phyloP scores from a whole-genome alignment of 78 protist genomes.

The Guillardia theta region DNA sequence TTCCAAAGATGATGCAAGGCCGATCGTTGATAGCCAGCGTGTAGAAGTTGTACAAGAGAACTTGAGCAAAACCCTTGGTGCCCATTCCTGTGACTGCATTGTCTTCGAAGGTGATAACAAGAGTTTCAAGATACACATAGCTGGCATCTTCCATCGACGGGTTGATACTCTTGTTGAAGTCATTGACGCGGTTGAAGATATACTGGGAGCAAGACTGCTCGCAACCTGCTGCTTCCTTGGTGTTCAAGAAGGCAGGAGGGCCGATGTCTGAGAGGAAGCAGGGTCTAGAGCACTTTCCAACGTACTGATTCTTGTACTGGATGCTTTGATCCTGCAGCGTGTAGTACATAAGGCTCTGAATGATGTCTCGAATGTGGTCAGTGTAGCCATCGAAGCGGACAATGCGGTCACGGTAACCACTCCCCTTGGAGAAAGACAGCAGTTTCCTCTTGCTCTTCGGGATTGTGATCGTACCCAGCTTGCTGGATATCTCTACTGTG shows the following conservation, averaged over 20 bases:
- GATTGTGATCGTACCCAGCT: background rate
- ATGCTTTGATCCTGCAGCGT: background rate
- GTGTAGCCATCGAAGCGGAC: background rate
- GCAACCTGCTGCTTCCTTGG: background rate
- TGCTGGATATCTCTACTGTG: background rate
- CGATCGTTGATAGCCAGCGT: background rate
- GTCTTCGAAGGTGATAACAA: background rate
- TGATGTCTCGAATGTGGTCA: background rate
- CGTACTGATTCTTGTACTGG: background rate
- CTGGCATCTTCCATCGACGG: background rate
- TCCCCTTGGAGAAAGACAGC: background rate
- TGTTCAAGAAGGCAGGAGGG: background rate
- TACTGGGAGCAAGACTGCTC: background rate
- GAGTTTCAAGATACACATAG: background rate
- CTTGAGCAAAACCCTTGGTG: background rate
- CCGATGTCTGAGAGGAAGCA: background rate
- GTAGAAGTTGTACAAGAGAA: background rate
- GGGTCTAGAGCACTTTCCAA: background rate
- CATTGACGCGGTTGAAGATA: conserved; percentile 2
- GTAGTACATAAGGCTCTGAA: background rate
- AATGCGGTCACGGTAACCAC: background rate
- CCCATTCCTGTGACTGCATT: background rate
- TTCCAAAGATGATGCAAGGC: background rate
- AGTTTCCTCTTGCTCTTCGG: background rate
- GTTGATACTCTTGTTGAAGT: background rate